These are phyloP conservation scores for Saccharomyces kudriavzevii DNA, from an alignment of 805 yeast species.

Conservation along the genomic window DNA sequence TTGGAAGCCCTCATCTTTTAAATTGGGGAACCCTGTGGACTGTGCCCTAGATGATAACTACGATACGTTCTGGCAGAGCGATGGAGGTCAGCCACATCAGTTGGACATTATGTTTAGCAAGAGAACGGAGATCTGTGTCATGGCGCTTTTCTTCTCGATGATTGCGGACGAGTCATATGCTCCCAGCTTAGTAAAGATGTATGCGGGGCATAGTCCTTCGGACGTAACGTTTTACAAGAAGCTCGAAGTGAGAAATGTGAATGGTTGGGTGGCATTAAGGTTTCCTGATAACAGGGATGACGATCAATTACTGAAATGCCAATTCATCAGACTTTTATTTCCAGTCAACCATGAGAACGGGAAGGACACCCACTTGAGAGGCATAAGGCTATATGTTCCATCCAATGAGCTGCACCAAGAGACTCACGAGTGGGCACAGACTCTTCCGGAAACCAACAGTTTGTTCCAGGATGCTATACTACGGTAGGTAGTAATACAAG, in stretches of 20 bases:
- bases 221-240: conserved; percentile 24
- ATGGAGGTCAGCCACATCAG: conserved; percentile 82
- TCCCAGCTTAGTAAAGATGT: conserved; percentile 40
- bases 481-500: not conserved
- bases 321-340: conserved; percentile 24
- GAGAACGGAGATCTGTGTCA: conserved; percentile 56
- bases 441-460: not conserved
- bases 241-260: conserved; percentile 20
- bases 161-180: conserved; percentile 84
- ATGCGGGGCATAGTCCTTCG: conserved; percentile 26
- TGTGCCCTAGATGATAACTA: conserved; percentile 69
- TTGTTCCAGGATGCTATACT: not conserved
- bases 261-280: conserved; percentile 28
- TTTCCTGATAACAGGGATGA: conserved; percentile 19
- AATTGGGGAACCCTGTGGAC: conserved; percentile 63
- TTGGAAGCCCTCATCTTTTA: conserved; percentile 75
- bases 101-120: conserved; percentile 75
- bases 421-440: not conserved
- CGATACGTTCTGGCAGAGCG: conserved; percentile 84
- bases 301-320: conserved; percentile 23
- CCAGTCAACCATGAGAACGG: conserved; percentile 81
- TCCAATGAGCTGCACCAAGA: not conserved
- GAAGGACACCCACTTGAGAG: conserved; percentile 85
- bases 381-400: conserved; percentile 38
- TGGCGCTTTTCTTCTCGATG: conserved; percentile 66